phyloP scores from a whole-genome alignment of 108 stramenopile genomes.

The Conticribra guillardii region DNA sequence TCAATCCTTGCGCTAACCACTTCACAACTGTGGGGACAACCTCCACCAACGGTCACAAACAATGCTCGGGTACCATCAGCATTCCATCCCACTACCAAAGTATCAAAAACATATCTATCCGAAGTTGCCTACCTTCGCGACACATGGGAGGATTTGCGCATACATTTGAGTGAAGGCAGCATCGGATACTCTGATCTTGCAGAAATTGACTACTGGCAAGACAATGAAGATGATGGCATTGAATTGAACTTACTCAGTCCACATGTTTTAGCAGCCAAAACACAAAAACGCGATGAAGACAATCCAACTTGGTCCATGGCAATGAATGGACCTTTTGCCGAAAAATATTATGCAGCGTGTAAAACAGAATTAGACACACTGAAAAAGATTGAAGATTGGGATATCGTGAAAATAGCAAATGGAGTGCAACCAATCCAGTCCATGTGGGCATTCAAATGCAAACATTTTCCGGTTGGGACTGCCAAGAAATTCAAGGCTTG shows the following conservation, averaged over 20 bases:
- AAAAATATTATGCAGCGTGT: conserved; percentile 23
- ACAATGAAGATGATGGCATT: neutral
- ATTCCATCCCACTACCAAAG: neutral
- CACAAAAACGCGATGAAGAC: conserved; percentile 43
- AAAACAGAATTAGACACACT: conserved; percentile 25
- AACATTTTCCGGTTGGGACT: conserved; percentile 49
- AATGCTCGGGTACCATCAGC: neutral
- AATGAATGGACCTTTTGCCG: conserved; percentile 33
- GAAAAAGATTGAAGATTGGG: conserved; percentile 19
- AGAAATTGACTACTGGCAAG: neutral
- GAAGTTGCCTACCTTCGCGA: no score
- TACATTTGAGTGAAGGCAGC: neutral
- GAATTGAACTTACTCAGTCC: conserved; percentile 11
- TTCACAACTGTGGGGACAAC: neutral
- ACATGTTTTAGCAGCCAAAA: conserved; percentile 26
- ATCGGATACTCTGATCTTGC: neutral
- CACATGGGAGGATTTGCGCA: neutral
- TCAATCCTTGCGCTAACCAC: neutral
- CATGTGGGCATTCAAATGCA: conserved; percentile 54
- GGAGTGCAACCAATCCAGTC: conserved; percentile 30
- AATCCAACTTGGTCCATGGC: conserved; percentile 39
- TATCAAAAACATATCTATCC: neutral
- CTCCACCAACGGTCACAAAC: neutral
- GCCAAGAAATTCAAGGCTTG: conserved; percentile 55
- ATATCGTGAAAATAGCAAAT: conserved; percentile 1